Conservation (phyloP, 2,329 filamentous ascomycete species). For the Mycosphaerelloides madeirae region DNA sequence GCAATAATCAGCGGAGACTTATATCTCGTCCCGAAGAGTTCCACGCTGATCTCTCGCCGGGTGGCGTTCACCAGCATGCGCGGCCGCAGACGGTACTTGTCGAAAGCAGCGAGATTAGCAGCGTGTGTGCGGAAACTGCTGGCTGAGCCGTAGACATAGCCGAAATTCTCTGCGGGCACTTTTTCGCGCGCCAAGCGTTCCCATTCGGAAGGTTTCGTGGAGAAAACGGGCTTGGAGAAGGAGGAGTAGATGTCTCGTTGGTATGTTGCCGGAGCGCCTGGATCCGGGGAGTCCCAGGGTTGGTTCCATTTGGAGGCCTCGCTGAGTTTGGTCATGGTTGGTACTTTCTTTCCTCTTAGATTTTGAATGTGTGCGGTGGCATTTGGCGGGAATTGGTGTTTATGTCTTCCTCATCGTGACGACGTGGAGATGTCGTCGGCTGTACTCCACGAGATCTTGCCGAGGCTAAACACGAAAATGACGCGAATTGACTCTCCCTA, state of each 20-base stretch:
- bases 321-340: slow-evolving; percentile 15
- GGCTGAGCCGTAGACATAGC: slow-evolving; percentile 38
- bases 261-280: slow-evolving; percentile 28
- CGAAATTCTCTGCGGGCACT: slow-evolving; percentile 36
- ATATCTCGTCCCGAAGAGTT: slow-evolving; percentile 40
- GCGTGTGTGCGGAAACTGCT: slow-evolving; percentile 34
- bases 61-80: slow-evolving; percentile 40
- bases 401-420: not conserved
- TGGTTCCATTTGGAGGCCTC: slow-evolving; percentile 18
- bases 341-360: not conserved
- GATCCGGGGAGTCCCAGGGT: slow-evolving; percentile 33
- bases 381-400: not conserved
- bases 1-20: slow-evolving; percentile 57
- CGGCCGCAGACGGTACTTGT: slow-evolving; percentile 36
- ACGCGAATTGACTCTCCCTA: too few relatives aligned
- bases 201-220: slow-evolving; percentile 39
- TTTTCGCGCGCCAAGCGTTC: slow-evolving; percentile 32
- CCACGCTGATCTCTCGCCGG: slow-evolving; percentile 22
- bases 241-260: slow-evolving; percentile 35
- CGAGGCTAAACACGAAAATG: too few relatives aligned
- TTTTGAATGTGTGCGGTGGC: not conserved
- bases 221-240: slow-evolving; percentile 36
- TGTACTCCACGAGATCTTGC: too few relatives aligned
- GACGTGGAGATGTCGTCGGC: too few relatives aligned
- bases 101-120: slow-evolving; percentile 37